Base-by-base conservation (phyloP, 2,329 filamentous ascomycete species). In the Fusarium lyarnte region DNA sequence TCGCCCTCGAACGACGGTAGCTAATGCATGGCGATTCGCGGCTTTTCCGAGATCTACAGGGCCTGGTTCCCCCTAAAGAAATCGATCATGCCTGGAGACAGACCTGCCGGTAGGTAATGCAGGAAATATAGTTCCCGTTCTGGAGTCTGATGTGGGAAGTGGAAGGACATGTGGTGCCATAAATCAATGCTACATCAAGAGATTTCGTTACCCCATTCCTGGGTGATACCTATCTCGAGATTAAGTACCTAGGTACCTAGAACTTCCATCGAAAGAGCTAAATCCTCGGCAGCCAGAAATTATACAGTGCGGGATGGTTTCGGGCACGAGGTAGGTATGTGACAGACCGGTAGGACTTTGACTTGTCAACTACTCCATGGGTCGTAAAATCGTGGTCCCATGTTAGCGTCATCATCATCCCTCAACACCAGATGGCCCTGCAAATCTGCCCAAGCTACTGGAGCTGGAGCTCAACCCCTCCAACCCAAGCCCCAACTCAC, bases 331-430 rank as follows among this genome's bases (percentile, higher is more conserved):
- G 23, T 27, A 31, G 10, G 45, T 49, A 39, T 39, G 54, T 58
- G 38, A 53, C 52, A 69, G 55, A 49, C 46, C 54, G 43, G 64
- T 60, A 49, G 45, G 29, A 52, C 58, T 46, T 42, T 39, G 23
- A 39, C 33, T 41, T 29, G n/a, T 25, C 49, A 17, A 29, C 62
- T 55, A 59, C 58, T 49, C 57, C 59, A 75, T 74, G 73, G 62
- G 45, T 58, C 51, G 35, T 47, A 31, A 46, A 62, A 58, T 53
- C 57, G 59, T 77, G 74, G 76, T 68, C 74, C 63, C 73, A 77
- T 78, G 53, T 65, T 61, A 49, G 65, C 76, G 76, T 78, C 76
- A 77, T 75, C 76, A 72, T 70, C 71, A 69, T 70, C 67, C 64
- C 57, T 70, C 70, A 66, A 65, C 72, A 58, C 71, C 71, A 72